phyloP scores from a whole-genome alignment of 306 rosid genomes.

The Biancaea sappan region DNA sequence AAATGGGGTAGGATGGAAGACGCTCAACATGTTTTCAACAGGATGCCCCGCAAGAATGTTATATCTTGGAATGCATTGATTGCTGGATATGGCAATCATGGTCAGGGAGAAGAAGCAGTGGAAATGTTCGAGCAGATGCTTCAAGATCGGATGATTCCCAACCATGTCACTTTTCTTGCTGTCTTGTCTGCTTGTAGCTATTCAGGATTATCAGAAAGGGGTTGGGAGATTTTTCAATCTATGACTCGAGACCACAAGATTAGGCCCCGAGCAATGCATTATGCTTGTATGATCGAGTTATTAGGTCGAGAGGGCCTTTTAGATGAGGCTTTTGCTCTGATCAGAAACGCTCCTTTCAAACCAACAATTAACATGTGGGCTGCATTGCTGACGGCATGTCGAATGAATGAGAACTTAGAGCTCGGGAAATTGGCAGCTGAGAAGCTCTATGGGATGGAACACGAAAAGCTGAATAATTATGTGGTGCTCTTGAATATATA shows the following conservation, averaged over 20 bases:
- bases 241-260: constrained; percentile 72
- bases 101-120: constrained; percentile 75
- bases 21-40: constrained; percentile 75
- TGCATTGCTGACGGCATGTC: constrained; percentile 86
- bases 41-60: constrained; percentile 67
- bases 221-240: constrained; percentile 77
- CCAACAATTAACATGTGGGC: constrained; percentile 93
- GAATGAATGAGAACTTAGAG: constrained; percentile 66
- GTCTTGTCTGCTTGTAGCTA: constrained; percentile 81
- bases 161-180: constrained; percentile 87
- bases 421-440: constrained; percentile 83
- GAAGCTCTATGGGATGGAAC: constrained; percentile 78
- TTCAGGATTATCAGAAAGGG: constrained; percentile 72
- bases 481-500: constrained; percentile 76
- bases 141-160: constrained; percentile 62
- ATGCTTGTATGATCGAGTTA: constrained; percentile 84
- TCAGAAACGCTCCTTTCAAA: constrained; percentile 63
- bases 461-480: constrained; percentile 74
- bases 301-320: constrained; percentile 79
- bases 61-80: constrained; percentile 91
- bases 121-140: constrained; percentile 79
- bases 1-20: constrained; percentile 92
- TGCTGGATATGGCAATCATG: constrained; percentile 84
- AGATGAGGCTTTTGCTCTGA: constrained; percentile 71
- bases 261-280: constrained; percentile 97